A percentile compares a stretch with the other conserved stretches of the same genome.
Evolutionary conservation across 2,329 filamentous ascomycete genomes (phyloP).

Genomic region (Parasarocladium wereldwijsianum): DNA sequence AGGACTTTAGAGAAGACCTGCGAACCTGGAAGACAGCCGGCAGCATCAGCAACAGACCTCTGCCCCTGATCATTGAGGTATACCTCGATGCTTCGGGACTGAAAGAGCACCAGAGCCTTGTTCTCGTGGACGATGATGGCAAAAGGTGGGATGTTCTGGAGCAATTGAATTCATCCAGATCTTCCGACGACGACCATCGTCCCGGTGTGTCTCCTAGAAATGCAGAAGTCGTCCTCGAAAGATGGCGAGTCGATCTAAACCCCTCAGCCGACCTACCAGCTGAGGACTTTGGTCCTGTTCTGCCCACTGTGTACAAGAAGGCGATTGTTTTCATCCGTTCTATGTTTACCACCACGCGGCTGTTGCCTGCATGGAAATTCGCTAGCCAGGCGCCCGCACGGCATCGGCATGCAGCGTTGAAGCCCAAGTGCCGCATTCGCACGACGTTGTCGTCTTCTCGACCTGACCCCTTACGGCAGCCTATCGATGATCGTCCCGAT

Average conservation of each 20-base stretch:
- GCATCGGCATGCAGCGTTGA: slow-evolving; percentile 50
- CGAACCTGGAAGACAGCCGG: slow-evolving; percentile 70
- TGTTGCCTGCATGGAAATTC: slow-evolving; percentile 79
- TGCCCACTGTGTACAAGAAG: slow-evolving; percentile 93
- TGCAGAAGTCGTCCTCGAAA: slow-evolving; percentile 72
- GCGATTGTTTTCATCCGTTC: slow-evolving; percentile 89
- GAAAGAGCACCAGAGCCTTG: slow-evolving; percentile 72
- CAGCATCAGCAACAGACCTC: slow-evolving; percentile 61
- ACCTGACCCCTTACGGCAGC: slow-evolving; percentile 48
- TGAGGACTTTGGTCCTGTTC: slow-evolving; percentile 43
- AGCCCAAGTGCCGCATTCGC: slow-evolving; percentile 67
- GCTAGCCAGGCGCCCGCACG: slow-evolving; percentile 59
- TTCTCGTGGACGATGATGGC: slow-evolving; percentile 74
- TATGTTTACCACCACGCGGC: slow-evolving; percentile 65
- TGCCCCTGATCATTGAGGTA: slow-evolving; percentile 77
- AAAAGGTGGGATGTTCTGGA: slow-evolving; percentile 89
- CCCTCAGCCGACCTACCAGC: slow-evolving; percentile 27
- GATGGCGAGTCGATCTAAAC: slow-evolving; percentile 79
- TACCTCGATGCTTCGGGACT: slow-evolving; percentile 71
- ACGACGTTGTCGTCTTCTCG: slow-evolving; percentile 32
- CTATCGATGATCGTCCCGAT: slow-evolving; percentile 22
- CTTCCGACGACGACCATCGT: slow-evolving; percentile 32
- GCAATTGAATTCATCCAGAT: slow-evolving; percentile 52
- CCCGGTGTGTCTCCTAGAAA: slow-evolving; percentile 27
- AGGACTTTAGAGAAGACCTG: slow-evolving; percentile 71